These are phyloP conservation scores for Yarrowia galli DNA, from an alignment of 1,139 yeast genomes.

Conservation along the genomic window DNA sequence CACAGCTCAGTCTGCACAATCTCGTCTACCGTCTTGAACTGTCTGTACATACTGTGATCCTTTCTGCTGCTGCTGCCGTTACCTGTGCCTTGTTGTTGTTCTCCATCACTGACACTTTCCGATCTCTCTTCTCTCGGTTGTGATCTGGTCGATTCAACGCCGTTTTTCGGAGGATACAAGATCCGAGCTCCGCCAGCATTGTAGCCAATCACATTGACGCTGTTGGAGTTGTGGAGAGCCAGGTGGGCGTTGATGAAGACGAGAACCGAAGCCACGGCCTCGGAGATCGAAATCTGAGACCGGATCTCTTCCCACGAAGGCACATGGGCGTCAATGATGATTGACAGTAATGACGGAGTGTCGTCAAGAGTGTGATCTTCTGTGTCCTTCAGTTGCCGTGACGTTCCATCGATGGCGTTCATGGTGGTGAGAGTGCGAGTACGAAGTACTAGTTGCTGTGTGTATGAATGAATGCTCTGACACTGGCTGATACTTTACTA, in stretches of 20 bases:
- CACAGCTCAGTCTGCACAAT: slow-evolving; percentile 70
- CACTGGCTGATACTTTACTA: too few species aligned
- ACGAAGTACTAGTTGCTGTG: too few species aligned
- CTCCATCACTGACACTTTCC: slow-evolving; percentile 15
- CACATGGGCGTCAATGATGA: slow-evolving; percentile 82
- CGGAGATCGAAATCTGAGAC: slow-evolving; percentile 58
- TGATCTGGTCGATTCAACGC: slow-evolving; percentile 28
- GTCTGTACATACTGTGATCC: slow-evolving; percentile 69
- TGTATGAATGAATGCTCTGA: too few species aligned
- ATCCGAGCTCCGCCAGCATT: slow-evolving; percentile 74
- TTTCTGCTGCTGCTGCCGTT: slow-evolving; percentile 47
- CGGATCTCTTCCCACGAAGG: slow-evolving; percentile 70
- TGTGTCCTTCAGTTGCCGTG: slow-evolving; percentile 47
- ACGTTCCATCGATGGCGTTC: slow-evolving; percentile 55
- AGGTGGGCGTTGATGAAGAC: slow-evolving; percentile 86
- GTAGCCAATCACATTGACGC: slow-evolving; percentile 82
- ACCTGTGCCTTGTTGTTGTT: neutral
- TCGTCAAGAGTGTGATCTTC: slow-evolving; percentile 41
- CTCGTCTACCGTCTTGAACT: slow-evolving; percentile 83
- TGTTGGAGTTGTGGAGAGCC: slow-evolving; percentile 82
- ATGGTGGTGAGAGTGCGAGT: too few species aligned
- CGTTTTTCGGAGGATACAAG: slow-evolving; percentile 63
- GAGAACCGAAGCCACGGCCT: slow-evolving; percentile 65
- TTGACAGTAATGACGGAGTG: slow-evolving; percentile 75
- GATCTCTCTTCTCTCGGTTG: slow-evolving; percentile 25